Conservation (phyloP, 169 alveolate genomes). For the Plasmodium inui region DNA sequence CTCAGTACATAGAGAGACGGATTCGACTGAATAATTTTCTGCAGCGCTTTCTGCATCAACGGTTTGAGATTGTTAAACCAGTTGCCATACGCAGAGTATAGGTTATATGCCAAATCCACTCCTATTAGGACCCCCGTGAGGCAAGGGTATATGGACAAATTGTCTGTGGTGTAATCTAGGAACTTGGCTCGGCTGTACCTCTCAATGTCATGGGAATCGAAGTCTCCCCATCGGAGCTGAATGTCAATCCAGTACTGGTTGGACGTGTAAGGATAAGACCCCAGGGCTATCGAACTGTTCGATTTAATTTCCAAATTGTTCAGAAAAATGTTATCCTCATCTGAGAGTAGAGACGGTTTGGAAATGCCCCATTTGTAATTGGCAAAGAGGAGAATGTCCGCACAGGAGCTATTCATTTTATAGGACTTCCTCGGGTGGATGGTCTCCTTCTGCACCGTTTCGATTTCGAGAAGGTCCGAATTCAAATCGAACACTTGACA, state of each 20-base stretch:
- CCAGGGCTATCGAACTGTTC: constrained; percentile 58
- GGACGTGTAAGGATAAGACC: constrained; percentile 72
- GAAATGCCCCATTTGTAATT: constrained; percentile 98
- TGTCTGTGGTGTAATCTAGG: constrained; percentile 99
- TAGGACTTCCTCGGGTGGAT: constrained; percentile 99
- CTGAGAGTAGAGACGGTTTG: constrained; percentile 98
- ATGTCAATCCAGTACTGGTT: constrained; percentile 98
- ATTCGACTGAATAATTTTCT: constrained; percentile 98
- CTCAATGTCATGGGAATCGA: constrained; percentile 99
- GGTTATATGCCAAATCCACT: constrained; percentile 98
- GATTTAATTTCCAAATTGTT: constrained; percentile 84
- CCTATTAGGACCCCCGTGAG: constrained; percentile 99
- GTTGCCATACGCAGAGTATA: constrained; percentile 99
- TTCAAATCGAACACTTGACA: constrained; percentile 99
- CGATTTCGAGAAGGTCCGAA: constrained; percentile 98
- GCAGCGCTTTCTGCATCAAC: constrained; percentile 97
- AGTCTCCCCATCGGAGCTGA: constrained; percentile 99
- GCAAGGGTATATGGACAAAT: constrained; percentile 98
- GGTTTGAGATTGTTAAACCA: constrained; percentile 98
- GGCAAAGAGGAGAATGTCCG: constrained; percentile 98
- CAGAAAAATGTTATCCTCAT: constrained; percentile 91
- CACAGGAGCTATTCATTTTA: constrained; percentile 99
- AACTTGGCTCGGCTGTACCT: constrained; percentile 99
- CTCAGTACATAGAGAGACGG: constrained; percentile 99
- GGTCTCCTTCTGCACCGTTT: constrained; percentile 99